Percentiles rank a stretch among this genome's conserved stretches.
Conservation (phyloP, 2,329 filamentous ascomycete genomes). For the Emmonsiellopsis sp. region DNA sequence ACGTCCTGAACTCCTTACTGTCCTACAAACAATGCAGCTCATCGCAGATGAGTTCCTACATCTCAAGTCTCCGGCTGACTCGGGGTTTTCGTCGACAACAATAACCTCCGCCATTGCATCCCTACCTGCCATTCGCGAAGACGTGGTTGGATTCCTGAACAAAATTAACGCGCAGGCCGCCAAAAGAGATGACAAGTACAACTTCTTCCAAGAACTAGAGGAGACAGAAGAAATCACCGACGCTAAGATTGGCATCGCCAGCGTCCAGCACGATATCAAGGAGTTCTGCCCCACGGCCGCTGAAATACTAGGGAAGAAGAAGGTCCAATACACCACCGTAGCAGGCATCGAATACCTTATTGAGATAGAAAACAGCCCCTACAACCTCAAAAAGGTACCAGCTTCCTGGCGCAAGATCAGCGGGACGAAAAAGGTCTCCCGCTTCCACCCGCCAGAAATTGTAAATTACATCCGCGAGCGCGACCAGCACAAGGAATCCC, state of each 20-base stretch:
- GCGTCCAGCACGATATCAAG: constrained; percentile 80
- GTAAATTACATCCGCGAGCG: constrained; percentile 73
- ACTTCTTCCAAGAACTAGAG: constrained; percentile 78
- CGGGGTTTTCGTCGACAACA: constrained; percentile 61
- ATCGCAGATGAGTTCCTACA: constrained; percentile 68
- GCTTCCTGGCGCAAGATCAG: constrained; percentile 93
- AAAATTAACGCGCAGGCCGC: constrained; percentile 79
- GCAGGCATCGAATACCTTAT: constrained; percentile 91
- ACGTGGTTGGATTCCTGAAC: constrained; percentile 66
- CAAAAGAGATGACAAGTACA: constrained; percentile 80
- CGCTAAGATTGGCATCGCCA: constrained; percentile 83
- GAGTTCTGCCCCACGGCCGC: constrained; percentile 64
- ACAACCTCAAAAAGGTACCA: constrained; percentile 73
- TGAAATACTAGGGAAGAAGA: constrained; percentile 60
- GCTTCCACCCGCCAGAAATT: constrained; percentile 91
- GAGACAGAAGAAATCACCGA: constrained; percentile 85
- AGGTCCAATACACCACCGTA: constrained; percentile 70
- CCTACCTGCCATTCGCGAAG: constrained; percentile 65
- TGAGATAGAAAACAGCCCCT: constrained; percentile 66
- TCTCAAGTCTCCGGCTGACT: constrained; percentile 54
- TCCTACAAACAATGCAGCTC: constrained; percentile 74
- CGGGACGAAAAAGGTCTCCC: constrained; percentile 81
- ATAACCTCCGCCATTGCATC: constrained; percentile 63
- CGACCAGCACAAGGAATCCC: constrained; percentile 87
- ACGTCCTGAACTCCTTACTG: constrained; percentile 72